Evolutionary conservation across 306 rosid species (phyloP).

Genomic region (Dryas drummondii): DNA sequence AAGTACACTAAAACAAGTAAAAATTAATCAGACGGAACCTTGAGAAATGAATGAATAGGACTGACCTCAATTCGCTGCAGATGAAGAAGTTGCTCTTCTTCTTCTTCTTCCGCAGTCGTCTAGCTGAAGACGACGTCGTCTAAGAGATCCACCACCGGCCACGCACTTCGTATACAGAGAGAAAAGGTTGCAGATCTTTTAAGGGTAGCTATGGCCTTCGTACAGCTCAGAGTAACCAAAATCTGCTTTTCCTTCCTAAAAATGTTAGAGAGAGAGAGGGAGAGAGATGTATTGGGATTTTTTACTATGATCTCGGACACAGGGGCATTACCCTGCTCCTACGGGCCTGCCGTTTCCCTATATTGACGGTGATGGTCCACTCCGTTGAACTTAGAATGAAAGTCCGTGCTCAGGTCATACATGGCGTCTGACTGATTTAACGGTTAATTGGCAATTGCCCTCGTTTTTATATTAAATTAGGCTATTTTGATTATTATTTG

Average conservation of each 20-base stretch:
- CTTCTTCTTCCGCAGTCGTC: conserved; percentile 36
- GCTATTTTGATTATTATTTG: no score
- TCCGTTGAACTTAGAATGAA: background rate
- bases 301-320: conserved; percentile 32
- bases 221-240: conserved; percentile 50
- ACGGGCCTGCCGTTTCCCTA: conserved; percentile 1
- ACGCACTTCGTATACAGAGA: conserved; percentile 18
- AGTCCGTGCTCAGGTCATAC: conserved; percentile 49
- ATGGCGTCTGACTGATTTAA: conserved; percentile 42
- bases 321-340: conserved; percentile 26
- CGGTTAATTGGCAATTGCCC: conserved; percentile 1
- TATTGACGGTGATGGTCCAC: conserved; percentile 28
- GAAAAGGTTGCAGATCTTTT: conserved; percentile 39
- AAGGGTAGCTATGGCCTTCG: conserved; percentile 40
- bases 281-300: conserved; percentile 15
- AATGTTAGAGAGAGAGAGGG: background rate
- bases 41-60: conserved; percentile 18
- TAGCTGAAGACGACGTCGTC: conserved; percentile 37
- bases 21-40: conserved; percentile 34
- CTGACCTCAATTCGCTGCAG: conserved; percentile 49
- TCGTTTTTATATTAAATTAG: background rate
- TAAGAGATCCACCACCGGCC: conserved; percentile 28
- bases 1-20: conserved; percentile 17
- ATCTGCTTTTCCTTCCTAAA: conserved; percentile 23
- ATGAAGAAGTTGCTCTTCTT: conserved; percentile 28